Base-by-base conservation (phyloP, 495 filamentous ascomycete species). In the Aspergillus nanangensis region DNA sequence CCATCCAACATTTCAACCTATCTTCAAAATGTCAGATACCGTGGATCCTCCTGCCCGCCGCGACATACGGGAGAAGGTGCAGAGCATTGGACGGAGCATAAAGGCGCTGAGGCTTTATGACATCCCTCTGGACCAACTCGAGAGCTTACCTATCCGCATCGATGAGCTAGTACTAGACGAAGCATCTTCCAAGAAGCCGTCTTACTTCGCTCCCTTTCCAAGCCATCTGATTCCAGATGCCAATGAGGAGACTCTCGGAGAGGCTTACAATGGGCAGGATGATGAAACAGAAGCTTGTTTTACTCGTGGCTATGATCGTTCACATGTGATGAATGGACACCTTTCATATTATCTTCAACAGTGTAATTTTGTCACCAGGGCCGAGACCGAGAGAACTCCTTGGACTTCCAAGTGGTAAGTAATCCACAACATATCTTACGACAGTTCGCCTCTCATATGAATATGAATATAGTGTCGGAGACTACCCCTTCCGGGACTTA, bases 401-500 rank as follows among this genome's bases (percentile, higher is more conserved):
- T 29, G 25, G 25, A 29, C 25, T 5, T 7, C 7, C 7, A 29
- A 29, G 11, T 5, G 11, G 25, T 29, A 29, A 29, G 25, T 11
- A 29, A 29, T 29, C 25, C 25, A 5, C 25, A 5, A 29, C 45
- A n/a, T n/a, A n/a, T n/a, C n/a, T n/a, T n/a, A n/a, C n/a, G n/a
- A n/a, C n/a, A n/a, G n/a, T n/a, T n/a, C n/a, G n/a, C n/a, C n/a
- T n/a, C n/a, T n/a, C n/a, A n/a, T n/a, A n/a, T n/a, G n/a, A n/a
- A n/a, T n/a, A n/a, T n/a, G n/a, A n/a, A n/a, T 24, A 15, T 32
- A 49, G 38, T 4, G 41, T 49, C 39, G 46, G 39, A 14, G 46
- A 49, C 41, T 42, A 49, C 39, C 23, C 22, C 24, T 43, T 49
- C 24, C 21, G 46, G 3, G 21, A 38, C 24, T 35, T 47, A 11